A percentile compares a stretch with the other conserved stretches of the same genome.
phyloP scores from a whole-genome alignment of 2,329 filamentous ascomycete genomes.

The Fusarium incarnatum region DNA sequence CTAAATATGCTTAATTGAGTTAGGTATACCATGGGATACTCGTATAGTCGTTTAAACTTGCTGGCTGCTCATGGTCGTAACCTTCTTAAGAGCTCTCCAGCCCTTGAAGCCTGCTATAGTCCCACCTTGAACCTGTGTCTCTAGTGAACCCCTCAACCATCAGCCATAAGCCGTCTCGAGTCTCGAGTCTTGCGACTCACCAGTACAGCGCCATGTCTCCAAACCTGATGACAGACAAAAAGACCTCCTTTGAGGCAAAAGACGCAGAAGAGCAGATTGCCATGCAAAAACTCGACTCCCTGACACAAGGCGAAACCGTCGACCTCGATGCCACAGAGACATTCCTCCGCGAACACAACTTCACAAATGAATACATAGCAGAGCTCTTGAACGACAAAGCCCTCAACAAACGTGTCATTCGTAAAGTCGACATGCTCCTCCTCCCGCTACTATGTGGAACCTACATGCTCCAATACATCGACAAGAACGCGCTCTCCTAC shows the following conservation, averaged over 20 bases:
- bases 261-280: conserved; percentile 32
- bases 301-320: conserved; percentile 32
- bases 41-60: neutral
- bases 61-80: neutral
- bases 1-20: neutral
- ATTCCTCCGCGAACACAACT: conserved; percentile 41
- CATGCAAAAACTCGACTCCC: conserved; percentile 29
- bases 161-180: fast-evolving
- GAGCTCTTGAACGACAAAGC: conserved; percentile 28
- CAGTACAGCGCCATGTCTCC: conserved; percentile 3
- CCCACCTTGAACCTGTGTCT: neutral
- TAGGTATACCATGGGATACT: neutral
- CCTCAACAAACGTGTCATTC: conserved; percentile 37
- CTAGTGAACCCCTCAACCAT: neutral
- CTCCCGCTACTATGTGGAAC: conserved; percentile 64
- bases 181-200: neutral
- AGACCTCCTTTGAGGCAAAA: neutral
- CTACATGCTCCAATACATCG: conserved; percentile 65
- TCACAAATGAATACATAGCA: conserved; percentile 36
- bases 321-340: conserved; percentile 31
- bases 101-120: neutral
- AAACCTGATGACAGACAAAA: neutral
- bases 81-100: neutral
- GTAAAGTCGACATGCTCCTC: conserved; percentile 62
- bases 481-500: conserved; percentile 65